Base-by-base conservation (phyloP, 768 basidiomycete genomes). In the Amanita rimosa region DNA sequence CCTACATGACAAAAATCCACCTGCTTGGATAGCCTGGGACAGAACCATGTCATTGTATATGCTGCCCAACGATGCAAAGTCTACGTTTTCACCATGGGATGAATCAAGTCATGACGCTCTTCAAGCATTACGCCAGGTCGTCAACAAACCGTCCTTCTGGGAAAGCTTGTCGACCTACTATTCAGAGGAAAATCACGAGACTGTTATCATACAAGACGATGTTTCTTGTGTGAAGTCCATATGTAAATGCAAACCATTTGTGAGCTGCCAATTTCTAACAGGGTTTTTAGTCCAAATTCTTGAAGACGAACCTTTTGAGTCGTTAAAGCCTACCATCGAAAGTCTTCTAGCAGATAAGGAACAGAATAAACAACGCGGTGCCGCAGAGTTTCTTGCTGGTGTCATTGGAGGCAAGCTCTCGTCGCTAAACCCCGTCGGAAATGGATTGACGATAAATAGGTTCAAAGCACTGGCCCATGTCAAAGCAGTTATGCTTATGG, bases 331-430 rank as follows among this genome's bases (percentile, higher is more conserved):
- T 0, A 73, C 76, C 1, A 59, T 90, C 33, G 81, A 83, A 48
- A 70, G 70, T 27, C 64, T 86, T n/a, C 66, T 91, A 16, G 61
- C 64, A 7, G 76, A 87, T 57, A 78, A 83, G 52, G 81, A 87
- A 54, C 83, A 88, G 52, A 85, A 94, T 64, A 89, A 91, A 65
- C 90, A 90, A 59, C 73, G 92, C 26, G 90, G 87, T 2, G 82
- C 87, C 7, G 89, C 89, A 4, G 92, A 96, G 62, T 70, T 93
- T 46, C 61, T 92, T 6, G 86, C 85, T 2, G 85, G 85, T 21
- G 52, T 85, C n/a, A 61, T 86, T 19, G 73, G 75, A 53, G 84
- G 83, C 76, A 57, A 44, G 60, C 21, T 37, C 22, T 35, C 1
- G 17, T 29, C 26, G 24, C 31, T 19, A 6, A 2, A 10, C 11